These are phyloP conservation scores for Colletotrichum sp. DNA, from an alignment of 2,329 filamentous ascomycete genomes.

Conservation along the genomic window DNA sequence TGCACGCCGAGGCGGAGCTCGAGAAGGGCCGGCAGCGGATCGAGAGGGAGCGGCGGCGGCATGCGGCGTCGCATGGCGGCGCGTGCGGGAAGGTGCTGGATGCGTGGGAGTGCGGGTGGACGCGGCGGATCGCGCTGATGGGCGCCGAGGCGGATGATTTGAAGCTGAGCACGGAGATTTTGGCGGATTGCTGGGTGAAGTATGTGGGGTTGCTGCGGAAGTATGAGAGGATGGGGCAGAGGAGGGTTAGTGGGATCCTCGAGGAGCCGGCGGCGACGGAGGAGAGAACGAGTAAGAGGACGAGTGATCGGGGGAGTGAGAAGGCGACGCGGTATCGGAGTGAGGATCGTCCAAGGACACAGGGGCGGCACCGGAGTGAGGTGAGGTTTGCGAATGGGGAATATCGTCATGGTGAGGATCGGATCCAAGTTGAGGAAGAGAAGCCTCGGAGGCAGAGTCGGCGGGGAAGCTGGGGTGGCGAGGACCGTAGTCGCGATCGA, in stretches of 20 bases:
- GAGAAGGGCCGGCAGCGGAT: background rate
- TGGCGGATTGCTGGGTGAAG: slow-evolving; percentile 10
- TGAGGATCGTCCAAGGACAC: background rate
- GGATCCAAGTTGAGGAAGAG: background rate
- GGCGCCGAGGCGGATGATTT: background rate
- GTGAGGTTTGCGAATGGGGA: background rate
- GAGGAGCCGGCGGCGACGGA: background rate
- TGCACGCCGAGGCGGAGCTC: background rate
- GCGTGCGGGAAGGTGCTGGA: background rate
- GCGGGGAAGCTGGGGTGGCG: background rate
- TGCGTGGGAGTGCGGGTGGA: slow-evolving; percentile 2
- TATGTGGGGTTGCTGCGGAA: slow-evolving; percentile 7
- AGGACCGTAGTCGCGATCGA: no score
- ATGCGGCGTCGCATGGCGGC: background rate
- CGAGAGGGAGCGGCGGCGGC: background rate
- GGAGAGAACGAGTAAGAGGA: background rate
- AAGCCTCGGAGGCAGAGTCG: background rate
- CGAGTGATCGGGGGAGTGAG: background rate
- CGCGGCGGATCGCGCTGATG: background rate
- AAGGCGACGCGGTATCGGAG: background rate
- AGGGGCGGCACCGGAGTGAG: background rate
- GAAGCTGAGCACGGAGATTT: background rate
- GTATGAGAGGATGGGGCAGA: slow-evolving; percentile 6
- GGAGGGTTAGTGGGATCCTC: background rate
- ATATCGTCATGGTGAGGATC: background rate